Evolutionary conservation across 768 basidiomycete species (phyloP), one percentile per base, ranked within the genome.

Genomic region (Boletus sp.): DNA sequence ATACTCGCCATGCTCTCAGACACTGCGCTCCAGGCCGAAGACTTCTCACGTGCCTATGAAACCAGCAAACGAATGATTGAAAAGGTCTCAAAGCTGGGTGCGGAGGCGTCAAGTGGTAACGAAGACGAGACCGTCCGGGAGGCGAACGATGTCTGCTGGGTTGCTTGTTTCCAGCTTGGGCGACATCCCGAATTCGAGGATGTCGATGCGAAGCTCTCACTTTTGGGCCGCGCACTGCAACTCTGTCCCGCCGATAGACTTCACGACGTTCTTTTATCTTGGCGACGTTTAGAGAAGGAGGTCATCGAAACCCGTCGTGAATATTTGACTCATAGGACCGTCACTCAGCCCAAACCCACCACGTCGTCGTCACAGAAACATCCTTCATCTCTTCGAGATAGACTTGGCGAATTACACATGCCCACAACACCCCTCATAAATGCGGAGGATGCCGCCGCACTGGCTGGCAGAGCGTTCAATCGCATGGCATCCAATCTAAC

Each of bases 1-100:
- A 80, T 85, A 2, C 78, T 93, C 41, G 90, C 92, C 41, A 98
- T 98, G 96, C 78, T 98, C 23, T 85, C 87, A 10, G 91, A 93
- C 56, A 85, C 92, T 2, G 93, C 94, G 0, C 77, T 94, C 11
- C 87, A 89, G 60, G 80, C 80, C 0, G 89, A 88, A 63, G 94
- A 98, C 64, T 95, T 88, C 55, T 63, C 71, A 2, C 79, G 80
- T 17, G 93, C 93, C 1, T 86, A 83, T 60, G 86, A 87, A 54
- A 83, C 82, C 41, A 84, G 79, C 64, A 78, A 87, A 57, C 75
- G 76, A 38, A 93, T 95, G 85, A 81, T 91, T 17, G 74, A 80
- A 45, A 78, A 72, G 21, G 83, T 89, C 37, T 66, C 76, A n/a
- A 66, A 73, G 15, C 69, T 92, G 44, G 76, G 78, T 29, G 56